Percentiles rank a stretch among this genome's conserved stretches.
phyloP scores from a whole-genome alignment of 768 basidiomycete genomes.

The Hericium alpestre region DNA sequence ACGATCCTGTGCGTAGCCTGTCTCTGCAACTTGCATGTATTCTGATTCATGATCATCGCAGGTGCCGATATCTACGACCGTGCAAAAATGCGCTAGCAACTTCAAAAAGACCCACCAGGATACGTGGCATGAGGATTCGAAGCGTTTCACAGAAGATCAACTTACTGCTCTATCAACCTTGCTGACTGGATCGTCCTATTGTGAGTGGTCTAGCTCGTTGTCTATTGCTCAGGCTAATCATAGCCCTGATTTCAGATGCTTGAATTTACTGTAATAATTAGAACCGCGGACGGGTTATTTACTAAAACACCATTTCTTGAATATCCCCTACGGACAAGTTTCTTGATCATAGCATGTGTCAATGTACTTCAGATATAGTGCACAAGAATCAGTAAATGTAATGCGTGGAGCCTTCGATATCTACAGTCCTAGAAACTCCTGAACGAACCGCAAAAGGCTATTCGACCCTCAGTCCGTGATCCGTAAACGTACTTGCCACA shows the following conservation, averaged over 20 bases:
- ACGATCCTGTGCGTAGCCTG: constrained; percentile 55
- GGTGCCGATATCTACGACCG: constrained; percentile 79
- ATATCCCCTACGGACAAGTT: no score
- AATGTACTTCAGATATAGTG: background rate
- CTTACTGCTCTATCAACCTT: constrained; percentile 72
- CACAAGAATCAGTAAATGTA: background rate
- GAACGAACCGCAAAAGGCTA: no score
- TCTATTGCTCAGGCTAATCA: no score
- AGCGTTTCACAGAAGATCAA: constrained; percentile 80
- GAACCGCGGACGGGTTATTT: no score
- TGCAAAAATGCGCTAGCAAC: constrained; percentile 68
- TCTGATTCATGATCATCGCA: constrained; percentile 17
- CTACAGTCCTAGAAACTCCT: background rate
- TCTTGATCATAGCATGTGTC: background rate
- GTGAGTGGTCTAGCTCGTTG: constrained; percentile 27
- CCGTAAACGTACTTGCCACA: no score
- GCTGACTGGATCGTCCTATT: constrained; percentile 77
- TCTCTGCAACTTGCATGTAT: background rate
- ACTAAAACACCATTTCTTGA: no score
- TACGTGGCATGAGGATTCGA: constrained; percentile 84
- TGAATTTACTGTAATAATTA: no score
- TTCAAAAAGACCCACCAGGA: constrained; percentile 80
- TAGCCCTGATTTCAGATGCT: no score
- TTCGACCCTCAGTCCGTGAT: no score
- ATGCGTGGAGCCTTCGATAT: background rate